Percentiles rank a stretch among this genome's conserved stretches.
phyloP scores from a whole-genome alignment of 1,284 basidiomycete genomes.

The Papiliotrema terrestris region DNA sequence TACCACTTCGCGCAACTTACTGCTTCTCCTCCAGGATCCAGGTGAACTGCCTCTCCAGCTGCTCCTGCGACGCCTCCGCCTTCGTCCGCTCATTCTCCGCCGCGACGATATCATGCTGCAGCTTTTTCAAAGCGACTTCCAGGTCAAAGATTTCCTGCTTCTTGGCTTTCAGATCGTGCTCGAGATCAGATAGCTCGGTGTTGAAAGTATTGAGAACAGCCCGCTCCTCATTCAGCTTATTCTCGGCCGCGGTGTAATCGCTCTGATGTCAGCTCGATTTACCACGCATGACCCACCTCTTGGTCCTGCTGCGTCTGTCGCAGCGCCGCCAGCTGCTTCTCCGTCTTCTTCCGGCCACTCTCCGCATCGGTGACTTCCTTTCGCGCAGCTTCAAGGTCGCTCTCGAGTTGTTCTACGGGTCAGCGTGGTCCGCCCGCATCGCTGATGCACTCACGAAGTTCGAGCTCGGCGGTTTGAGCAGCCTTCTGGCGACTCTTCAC shows the following conservation, averaged over 20 bases:
- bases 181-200: constrained; percentile 77
- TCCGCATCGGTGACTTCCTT: constrained; percentile 62
- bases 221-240: constrained; percentile 73
- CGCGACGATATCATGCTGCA: constrained; percentile 55
- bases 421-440: not conserved
- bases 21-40: constrained; percentile 87
- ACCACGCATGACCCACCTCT: constrained; percentile 32
- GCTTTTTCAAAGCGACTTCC: constrained; percentile 64
- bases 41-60: constrained; percentile 73
- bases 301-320: constrained; percentile 65
- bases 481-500: constrained; percentile 88
- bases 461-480: constrained; percentile 78
- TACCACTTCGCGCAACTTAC: constrained; percentile 53
- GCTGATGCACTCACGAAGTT: constrained; percentile 61
- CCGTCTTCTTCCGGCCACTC: constrained; percentile 58
- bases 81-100: constrained; percentile 53
- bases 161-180: constrained; percentile 74
- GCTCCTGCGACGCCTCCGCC: constrained; percentile 55
- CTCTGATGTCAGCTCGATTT: constrained; percentile 49
- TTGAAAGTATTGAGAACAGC: constrained; percentile 84
- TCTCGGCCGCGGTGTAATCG: constrained; percentile 62
- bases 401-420: constrained; percentile 70
- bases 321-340: constrained; percentile 36
- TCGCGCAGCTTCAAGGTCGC: constrained; percentile 66
- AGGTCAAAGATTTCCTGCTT: constrained; percentile 69